These are phyloP conservation scores for Gynochthodes officinalis DNA, from an alignment of 257 asterid species.

Conservation along the genomic window DNA sequence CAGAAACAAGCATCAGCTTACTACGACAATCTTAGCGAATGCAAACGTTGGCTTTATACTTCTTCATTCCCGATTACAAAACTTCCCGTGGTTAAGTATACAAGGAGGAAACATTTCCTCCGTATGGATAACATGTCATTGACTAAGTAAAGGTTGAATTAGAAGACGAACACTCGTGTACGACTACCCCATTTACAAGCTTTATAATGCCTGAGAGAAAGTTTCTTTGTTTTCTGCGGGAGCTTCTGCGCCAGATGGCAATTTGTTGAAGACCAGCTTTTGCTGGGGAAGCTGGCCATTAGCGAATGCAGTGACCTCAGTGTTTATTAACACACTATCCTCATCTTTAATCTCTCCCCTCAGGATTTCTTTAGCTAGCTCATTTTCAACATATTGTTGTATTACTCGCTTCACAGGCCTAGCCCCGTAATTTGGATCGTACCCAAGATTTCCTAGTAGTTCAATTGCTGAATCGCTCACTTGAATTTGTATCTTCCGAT, in stretches of 20 bases:
- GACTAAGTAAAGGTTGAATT: not conserved
- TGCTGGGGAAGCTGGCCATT: conserved; percentile 87
- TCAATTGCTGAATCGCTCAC: conserved; percentile 77
- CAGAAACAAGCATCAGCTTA: too few relatives aligned
- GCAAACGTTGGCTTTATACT: too few relatives aligned
- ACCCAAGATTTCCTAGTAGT: conserved; percentile 73
- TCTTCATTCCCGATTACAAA: not conserved
- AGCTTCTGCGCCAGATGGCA: conserved; percentile 33
- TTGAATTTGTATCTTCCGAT: conserved; percentile 66
- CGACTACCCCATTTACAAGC: not conserved
- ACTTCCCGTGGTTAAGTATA: not conserved
- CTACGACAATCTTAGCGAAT: too few relatives aligned
- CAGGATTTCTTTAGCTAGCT: conserved; percentile 86
- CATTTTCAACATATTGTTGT: conserved; percentile 81
- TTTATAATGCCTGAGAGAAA: conserved; percentile 37
- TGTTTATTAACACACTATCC: conserved; percentile 56
- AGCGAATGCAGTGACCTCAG: conserved; percentile 68
- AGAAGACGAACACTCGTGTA: not conserved
- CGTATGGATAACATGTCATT: not conserved
- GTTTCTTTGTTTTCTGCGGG: conserved; percentile 52
- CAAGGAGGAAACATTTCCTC: not conserved
- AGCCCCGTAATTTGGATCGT: conserved; percentile 92
- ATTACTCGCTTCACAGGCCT: conserved; percentile 93
- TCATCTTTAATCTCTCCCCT: conserved; percentile 88
- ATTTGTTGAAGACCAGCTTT: conserved; percentile 59